Evolutionary conservation across 2,329 filamentous ascomycete genomes (phyloP), one percentile per base, ranked within the genome.

Genomic region (Hypoxylon sp.): DNA sequence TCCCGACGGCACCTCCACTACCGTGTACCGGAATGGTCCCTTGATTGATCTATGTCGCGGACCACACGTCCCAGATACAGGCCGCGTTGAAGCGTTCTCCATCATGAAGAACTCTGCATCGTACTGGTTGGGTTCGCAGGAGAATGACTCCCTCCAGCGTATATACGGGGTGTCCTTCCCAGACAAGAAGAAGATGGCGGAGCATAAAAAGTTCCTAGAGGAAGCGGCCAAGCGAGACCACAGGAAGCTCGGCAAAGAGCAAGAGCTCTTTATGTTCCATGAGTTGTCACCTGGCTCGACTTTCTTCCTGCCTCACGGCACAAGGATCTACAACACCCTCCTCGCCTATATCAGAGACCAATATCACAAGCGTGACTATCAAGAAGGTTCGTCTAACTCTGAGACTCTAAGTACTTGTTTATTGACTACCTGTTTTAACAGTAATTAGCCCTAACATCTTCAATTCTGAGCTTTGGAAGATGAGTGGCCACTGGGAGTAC

Each of bases 191-290:
- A 87, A 89, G 74, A 92, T 99, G 82, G 89, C 92, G 48, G 94
- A 96, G 75, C 94, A 98, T 83, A 90, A 97, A 82, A 94, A 95
- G 76, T 96, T 97, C 81, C 86, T 99, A 29, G 95, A 97, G 75
- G 96, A 99, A 81, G 96, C 96, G n/a, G 95, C 96, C 67, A 97
- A 97, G 85, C 91, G 96, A 69, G 96, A 98, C 76, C 96, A 99
- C 78, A 87, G 95, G 71, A 93, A 92, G 81, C 94, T 99, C 71
- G 96, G 94, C 70, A 92, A 91, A 77, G 94, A 98, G 69, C 96
- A 99, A 79, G 95, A 98, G 78, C 89, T 99, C 7, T 99, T 97
- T 85, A 96, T 97, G 85, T 99, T 97, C 83, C 91, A 96, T 75
- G 92, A 96, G 69, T 85, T 90, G 74, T 97, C 94, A n/a, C 96